Evolutionary conservation across 352 stramenopile genomes (phyloP).

Genomic region (Pythium brachiatum): DNA sequence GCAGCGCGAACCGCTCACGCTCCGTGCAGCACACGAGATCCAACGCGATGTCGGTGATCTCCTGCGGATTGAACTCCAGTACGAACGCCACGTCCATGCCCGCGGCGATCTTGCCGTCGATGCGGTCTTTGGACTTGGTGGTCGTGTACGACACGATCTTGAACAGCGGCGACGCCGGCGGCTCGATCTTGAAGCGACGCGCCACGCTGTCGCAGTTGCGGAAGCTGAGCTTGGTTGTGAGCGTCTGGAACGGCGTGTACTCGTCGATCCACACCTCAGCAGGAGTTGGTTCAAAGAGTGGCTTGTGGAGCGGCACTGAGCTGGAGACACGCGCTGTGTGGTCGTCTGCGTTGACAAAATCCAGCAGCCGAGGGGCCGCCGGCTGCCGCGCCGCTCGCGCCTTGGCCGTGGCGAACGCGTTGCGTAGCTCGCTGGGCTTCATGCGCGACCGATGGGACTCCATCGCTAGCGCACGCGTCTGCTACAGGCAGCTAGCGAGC

Average conservation of each 20-base stretch:
- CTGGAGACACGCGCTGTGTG: constrained; percentile 61
- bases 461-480: background rate
- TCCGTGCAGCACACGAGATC: constrained; percentile 94
- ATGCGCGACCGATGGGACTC: constrained; percentile 7
- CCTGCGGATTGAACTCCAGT: constrained; percentile 90
- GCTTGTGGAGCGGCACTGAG: constrained; percentile 76
- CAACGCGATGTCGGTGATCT: constrained; percentile 83
- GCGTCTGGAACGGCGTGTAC: constrained; percentile 87
- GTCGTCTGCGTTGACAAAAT: constrained; percentile 72
- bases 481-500: background rate
- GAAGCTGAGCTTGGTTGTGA: constrained; percentile 85
- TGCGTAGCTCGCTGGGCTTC: constrained; percentile 71
- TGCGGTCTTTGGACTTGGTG: constrained; percentile 22
- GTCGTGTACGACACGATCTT: constrained; percentile 41
- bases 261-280: constrained; percentile 89
- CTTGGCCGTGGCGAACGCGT: constrained; percentile 59
- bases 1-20: constrained; percentile 93
- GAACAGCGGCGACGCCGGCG: constrained; percentile 87
- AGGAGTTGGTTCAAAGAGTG: constrained; percentile 86
- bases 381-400: constrained; percentile 36
- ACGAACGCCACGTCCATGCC: constrained; percentile 93
- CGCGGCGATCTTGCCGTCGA: constrained; percentile 85
- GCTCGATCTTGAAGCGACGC: constrained; percentile 87
- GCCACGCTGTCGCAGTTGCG: constrained; percentile 91
- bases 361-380: constrained; percentile 41